Base-by-base conservation (phyloP, 2,329 filamentous ascomycete genomes). In the Domatiomyces globalis region DNA sequence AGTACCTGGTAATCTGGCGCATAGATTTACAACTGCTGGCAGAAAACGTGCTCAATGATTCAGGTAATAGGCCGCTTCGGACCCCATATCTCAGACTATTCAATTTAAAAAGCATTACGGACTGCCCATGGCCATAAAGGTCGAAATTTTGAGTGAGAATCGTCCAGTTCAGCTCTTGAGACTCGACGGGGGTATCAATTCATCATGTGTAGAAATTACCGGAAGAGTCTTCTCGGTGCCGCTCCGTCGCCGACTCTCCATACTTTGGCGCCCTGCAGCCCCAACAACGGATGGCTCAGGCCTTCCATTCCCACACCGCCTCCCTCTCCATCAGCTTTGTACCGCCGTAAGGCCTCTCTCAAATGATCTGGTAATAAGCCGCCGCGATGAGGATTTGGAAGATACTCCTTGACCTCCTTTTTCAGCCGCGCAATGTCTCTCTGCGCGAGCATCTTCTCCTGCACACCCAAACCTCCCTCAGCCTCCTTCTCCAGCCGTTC, bases 321-420 rank as follows among this genome's bases (percentile, higher is more conserved):
- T 33, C 71, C 69, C 56, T 75, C 72, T 4, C 69, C 66, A 54
- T 72, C 68, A n/a, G 68, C 67, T 58, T 71, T 73, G 53, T 71
- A 71, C 47, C 73, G 66, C 48, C 72, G 65, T 19, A 73, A 57
- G 2, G 72, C 72, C 56, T 75, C 72, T 43, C 72, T 67, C n/a
- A 75, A 58, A 59, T 75, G 72, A 44, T 71, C 64, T 3, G 72
- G 73, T 10, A 74, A 62, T 27, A 75, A 63, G 45, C 71, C 71
- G 2, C 70, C 71, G 10, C 67, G 68, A 55, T 73, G 71, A 0
- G 71, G 71, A 51, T 73, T 73, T 1, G 59, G 57, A 27, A 61
- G 58, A 49, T 61, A 59, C 20, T 54, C 53, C 39, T 66, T 65
- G 51, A 67, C 67, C 49, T 66, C 63, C 7, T 59, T 62, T 49